Evolutionary conservation across 2,329 filamentous ascomycete genomes (phyloP).

Genomic region (Tolypocladium pustulatum): DNA sequence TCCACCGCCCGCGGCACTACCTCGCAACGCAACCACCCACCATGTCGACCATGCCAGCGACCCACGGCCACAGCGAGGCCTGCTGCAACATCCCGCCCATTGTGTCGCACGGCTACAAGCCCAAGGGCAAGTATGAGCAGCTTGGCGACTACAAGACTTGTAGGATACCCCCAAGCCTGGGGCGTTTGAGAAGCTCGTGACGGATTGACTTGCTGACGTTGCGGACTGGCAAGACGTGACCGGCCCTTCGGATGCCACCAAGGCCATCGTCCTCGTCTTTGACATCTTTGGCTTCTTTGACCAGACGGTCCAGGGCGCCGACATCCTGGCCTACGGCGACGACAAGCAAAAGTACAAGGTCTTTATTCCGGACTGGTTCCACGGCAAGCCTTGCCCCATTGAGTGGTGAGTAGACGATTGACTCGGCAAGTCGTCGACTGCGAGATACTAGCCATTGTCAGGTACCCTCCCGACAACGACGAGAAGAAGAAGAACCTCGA

Average conservation of each 20-base stretch:
- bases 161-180: conserved; percentile 10
- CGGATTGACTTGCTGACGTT: not conserved
- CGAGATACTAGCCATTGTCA: conserved; percentile 7
- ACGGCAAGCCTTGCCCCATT: conserved; percentile 54
- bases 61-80: conserved; percentile 42
- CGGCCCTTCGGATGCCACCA: conserved; percentile 35
- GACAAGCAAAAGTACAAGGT: conserved; percentile 63
- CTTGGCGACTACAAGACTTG: conserved; percentile 45
- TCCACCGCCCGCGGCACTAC: not conserved
- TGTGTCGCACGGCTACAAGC: conserved; percentile 41
- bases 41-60: conserved; percentile 41
- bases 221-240: conserved; percentile 29
- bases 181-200: not conserved
- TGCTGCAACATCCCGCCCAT: conserved; percentile 51
- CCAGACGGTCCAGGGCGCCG: conserved; percentile 60
- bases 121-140: conserved; percentile 45
- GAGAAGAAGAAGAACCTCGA: conserved; percentile 52
- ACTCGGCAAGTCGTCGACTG: too few species aligned
- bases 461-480: conserved; percentile 52
- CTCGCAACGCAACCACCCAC: conserved; percentile 4
- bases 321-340: conserved; percentile 49
- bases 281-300: conserved; percentile 64
- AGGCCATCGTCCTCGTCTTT: conserved; percentile 51
- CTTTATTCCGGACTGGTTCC: conserved; percentile 88
- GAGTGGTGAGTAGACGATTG: conserved; percentile 28